A percentile compares a stretch with the other conserved stretches of the same genome.
phyloP scores from a whole-genome alignment of 129 eudicot species.

The Ambrosia trifida region DNA sequence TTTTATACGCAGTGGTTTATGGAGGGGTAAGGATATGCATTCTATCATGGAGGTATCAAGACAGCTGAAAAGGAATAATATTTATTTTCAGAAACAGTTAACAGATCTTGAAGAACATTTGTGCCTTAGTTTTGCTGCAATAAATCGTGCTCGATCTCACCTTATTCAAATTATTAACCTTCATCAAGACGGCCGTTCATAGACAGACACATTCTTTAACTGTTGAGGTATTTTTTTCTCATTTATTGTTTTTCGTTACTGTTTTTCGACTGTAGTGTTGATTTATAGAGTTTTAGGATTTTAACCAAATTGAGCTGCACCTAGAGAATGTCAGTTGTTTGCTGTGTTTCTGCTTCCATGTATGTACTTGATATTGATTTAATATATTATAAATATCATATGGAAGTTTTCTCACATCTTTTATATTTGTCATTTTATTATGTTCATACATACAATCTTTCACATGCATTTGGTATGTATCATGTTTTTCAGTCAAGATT shows the following conservation, averaged over 20 bases:
- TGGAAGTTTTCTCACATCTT: conserved; percentile 16
- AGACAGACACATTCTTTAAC: conserved; percentile 1
- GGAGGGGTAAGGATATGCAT: conserved; percentile 75
- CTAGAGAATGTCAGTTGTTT: conserved; percentile 2
- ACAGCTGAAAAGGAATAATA: conserved; percentile 53
- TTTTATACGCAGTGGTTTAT: conserved; percentile 61
- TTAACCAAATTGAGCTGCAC: conserved; percentile 11
- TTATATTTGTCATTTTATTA: neutral
- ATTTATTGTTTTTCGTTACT: neutral
- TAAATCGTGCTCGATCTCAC: conserved; percentile 64
- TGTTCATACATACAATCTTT: neutral
- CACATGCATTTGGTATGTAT: neutral
- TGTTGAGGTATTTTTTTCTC: conserved; percentile 14
- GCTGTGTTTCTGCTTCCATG: neutral
- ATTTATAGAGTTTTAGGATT: neutral
- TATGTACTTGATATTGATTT: conserved; percentile 18
- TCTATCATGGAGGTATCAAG: conserved; percentile 72
- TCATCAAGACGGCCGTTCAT: conserved; percentile 38
- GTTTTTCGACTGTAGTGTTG: neutral
- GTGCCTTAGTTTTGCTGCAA: conserved; percentile 81
- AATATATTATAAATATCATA: neutral
- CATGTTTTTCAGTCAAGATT: neutral
- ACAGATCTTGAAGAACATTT: conserved; percentile 75
- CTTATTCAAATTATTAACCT: conserved; percentile 59
- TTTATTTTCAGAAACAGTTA: conserved; percentile 53